These are phyloP conservation scores for Suillus hirtellus DNA, from an alignment of 768 basidiomycete species.

Conservation along the genomic window DNA sequence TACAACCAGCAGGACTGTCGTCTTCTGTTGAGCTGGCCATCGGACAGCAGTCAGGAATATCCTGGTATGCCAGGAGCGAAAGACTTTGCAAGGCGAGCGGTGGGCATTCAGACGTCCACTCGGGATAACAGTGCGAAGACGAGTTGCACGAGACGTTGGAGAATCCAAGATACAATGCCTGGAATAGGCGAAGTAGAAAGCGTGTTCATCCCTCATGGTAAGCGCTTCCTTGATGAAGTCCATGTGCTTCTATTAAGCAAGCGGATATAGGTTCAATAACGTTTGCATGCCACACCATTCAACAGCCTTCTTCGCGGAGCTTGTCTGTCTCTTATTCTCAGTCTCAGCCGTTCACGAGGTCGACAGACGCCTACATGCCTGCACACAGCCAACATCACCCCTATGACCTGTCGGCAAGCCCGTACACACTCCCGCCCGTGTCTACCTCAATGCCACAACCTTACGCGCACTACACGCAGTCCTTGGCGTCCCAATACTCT, in stretches of 20 bases:
- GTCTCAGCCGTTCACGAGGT: conserved; percentile 26
- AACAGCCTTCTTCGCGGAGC: conserved; percentile 25
- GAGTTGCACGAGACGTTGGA: conserved; percentile 83
- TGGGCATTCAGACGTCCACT: conserved; percentile 56
- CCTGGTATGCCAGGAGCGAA: conserved; percentile 43
- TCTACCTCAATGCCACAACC: conserved; percentile 26
- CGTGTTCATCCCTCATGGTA: conserved; percentile 90
- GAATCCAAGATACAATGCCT: conserved; percentile 66
- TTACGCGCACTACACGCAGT: conserved; percentile 27
- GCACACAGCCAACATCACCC: conserved; percentile 25
- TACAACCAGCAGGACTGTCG: conserved; percentile 45
- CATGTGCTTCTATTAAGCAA: conserved; percentile 28
- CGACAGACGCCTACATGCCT: conserved; percentile 28
- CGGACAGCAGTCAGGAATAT: conserved; percentile 47
- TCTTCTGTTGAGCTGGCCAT: conserved; percentile 76
- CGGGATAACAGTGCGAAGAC: conserved; percentile 75
- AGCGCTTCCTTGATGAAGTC: conserved; percentile 39
- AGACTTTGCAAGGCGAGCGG: conserved; percentile 60
- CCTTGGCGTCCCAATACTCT: conserved; percentile 29
- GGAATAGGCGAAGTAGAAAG: conserved; percentile 74
- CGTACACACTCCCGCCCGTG: conserved; percentile 35
- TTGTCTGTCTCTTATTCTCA: conserved; percentile 21
- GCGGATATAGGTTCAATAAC: conserved; percentile 35
- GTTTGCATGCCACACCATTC: conserved; percentile 41
- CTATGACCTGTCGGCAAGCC: conserved; percentile 29